Percentiles rank a stretch among this genome's conserved stretches.
These are phyloP conservation scores for Cryphonectria carpinicola DNA, from an alignment of 2,329 filamentous ascomycete genomes.

Conservation along the genomic window DNA sequence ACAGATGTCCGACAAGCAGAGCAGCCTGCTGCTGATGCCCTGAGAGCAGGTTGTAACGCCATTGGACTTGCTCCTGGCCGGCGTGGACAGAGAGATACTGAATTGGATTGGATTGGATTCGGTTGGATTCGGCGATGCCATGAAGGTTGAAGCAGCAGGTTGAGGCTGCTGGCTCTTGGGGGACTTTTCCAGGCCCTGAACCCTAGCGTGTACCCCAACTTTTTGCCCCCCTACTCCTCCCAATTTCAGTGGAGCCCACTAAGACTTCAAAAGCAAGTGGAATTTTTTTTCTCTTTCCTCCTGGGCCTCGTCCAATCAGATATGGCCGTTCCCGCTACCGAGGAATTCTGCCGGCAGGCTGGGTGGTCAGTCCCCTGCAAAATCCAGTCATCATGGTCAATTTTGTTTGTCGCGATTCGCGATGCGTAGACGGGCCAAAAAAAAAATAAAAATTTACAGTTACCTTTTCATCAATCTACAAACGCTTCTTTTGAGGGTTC, in stretches of 20 bases:
- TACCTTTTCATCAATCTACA: not conserved
- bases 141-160: no score
- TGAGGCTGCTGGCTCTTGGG: not conserved
- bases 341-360: constrained; percentile 1
- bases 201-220: constrained; percentile 6
- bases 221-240: not conserved
- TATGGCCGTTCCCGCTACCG: not conserved
- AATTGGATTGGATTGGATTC: not conserved
- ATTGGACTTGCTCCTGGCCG: constrained; percentile 6
- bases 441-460: not conserved
- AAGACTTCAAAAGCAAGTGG: not conserved
- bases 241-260: not conserved
- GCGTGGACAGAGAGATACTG: not conserved
- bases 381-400: not conserved
- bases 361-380: not conserved
- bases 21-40: constrained; percentile 37
- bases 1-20: constrained; percentile 36
- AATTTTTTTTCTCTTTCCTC: not conserved
- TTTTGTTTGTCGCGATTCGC: not conserved
- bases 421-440: not conserved
- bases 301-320: constrained; percentile 3
- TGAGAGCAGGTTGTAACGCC: constrained; percentile 34
- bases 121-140: not conserved
- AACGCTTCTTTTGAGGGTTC: not conserved
- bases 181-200: not conserved